Evolutionary conservation across 768 basidiomycete species (phyloP).

Genomic region (Chiua virens): DNA sequence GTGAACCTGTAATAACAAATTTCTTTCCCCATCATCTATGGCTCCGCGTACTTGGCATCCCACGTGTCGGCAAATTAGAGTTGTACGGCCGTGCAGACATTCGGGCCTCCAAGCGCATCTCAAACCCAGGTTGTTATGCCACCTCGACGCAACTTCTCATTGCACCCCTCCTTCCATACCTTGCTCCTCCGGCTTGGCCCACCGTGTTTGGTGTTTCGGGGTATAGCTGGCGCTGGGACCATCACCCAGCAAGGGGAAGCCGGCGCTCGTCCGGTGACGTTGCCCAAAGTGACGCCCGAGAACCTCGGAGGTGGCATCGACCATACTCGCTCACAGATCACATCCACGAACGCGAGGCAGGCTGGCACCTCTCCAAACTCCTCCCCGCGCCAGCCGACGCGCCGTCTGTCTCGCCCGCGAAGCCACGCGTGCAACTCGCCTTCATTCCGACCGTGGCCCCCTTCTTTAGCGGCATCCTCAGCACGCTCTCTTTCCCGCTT

Average conservation of each 20-base stretch:
- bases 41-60: background rate
- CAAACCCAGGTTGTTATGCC: conserved; percentile 97
- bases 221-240: conserved; percentile 94
- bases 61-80: conserved; percentile 47
- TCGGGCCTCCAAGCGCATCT: conserved; percentile 76
- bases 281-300: conserved; percentile 80
- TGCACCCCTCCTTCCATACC: conserved; percentile 79
- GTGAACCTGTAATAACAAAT: conserved; percentile 36
- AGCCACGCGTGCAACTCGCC: conserved; percentile 54
- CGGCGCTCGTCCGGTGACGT: conserved; percentile 63
- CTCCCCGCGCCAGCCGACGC: conserved; percentile 25
- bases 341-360: conserved; percentile 97
- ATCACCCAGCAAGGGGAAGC: conserved; percentile 62
- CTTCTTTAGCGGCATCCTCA: conserved; percentile 97
- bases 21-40: conserved; percentile 33
- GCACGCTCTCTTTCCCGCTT: conserved; percentile 82
- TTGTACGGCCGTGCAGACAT: conserved; percentile 77
- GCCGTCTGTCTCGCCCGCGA: conserved; percentile 1
- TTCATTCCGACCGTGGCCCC: conserved; percentile 88
- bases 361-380: conserved; percentile 73
- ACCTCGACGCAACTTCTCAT: conserved; percentile 90
- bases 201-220: conserved; percentile 93
- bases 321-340: conserved; percentile 95
- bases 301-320: conserved; percentile 73
- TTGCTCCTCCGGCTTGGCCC: conserved; percentile 60